Base-by-base conservation (phyloP, 2,329 filamentous ascomycete species). In the Nothophoma quercina region DNA sequence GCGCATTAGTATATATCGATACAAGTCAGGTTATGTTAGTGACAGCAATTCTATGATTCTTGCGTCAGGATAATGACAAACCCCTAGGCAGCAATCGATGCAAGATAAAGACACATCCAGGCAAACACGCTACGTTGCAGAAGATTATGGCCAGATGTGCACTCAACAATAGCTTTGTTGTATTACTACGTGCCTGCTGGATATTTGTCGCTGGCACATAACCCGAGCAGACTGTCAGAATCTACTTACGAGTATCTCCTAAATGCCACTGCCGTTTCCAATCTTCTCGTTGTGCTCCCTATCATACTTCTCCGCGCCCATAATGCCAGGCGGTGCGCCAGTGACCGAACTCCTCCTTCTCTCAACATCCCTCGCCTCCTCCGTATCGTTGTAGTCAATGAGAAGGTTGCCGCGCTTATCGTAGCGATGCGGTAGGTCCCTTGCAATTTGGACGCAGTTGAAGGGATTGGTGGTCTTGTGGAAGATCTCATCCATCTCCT, bases 401-500 rank as follows among this genome's bases (percentile, higher is more conserved):
- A 86, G 75, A 23, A 85, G 65, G 60, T 86, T 80, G 7, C 84
- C 84, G 19, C 81, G 78, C 72, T 83, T 83, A 56, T 82, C 83
- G 66, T 83, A 86, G 50, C 83, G 78, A 58, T 81, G 77, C 8
- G 84, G 83, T 62, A 81, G 74, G 1, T 81, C 70, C 7, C 75
- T 67, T 2, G 83, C 83, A 22, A 82, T 73, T 44, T 74, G 71
- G 19, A 84, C 80, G 3, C 82, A 76, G 15, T 77, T 67, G 56
- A 83, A 81, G 42, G 80, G 68, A 18, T 74, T 79, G 21, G 69
- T 74, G 1, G 80, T 81, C 56, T 83, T 83, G 67, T 78, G 78
- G 77, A 88, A 88, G 59, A 90, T 86, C 51, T 83, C 79, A 64
- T 90, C 87, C 67, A 72, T 72, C 41, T 72, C 69, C 36, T 73